Percentiles rank a stretch among this genome's conserved stretches.
These are phyloP conservation scores for Epithemia pelagica DNA, from an alignment of 108 stramenopile genomes.

Conservation along the genomic window DNA sequence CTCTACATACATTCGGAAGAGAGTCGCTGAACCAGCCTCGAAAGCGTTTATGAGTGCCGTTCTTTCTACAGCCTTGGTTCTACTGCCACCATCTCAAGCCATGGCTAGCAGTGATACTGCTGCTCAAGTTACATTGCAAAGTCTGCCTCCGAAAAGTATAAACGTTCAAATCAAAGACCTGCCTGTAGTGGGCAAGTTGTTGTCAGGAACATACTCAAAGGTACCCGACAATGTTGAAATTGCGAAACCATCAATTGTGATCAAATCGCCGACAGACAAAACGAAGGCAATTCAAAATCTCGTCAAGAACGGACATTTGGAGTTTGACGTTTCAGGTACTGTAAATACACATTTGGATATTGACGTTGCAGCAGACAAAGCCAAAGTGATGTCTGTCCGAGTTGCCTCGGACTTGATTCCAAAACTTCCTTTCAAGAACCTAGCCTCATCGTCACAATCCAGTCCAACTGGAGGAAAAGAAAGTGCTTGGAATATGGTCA, in stretches of 20 bases:
- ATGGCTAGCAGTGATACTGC: slow-evolving; percentile 23
- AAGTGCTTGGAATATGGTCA: slow-evolving; percentile 18
- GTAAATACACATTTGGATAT: slow-evolving; percentile 39
- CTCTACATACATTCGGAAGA: not conserved
- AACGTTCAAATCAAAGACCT: slow-evolving; percentile 32
- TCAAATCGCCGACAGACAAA: slow-evolving; percentile 36
- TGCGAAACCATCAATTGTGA: slow-evolving; percentile 19
- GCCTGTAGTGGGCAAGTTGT: slow-evolving; percentile 33
- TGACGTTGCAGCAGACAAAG: slow-evolving; percentile 32
- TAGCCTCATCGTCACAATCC: slow-evolving; percentile 9
- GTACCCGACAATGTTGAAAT: slow-evolving; percentile 11
- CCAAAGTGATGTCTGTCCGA: slow-evolving; percentile 27
- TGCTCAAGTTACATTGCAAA: slow-evolving; percentile 32
- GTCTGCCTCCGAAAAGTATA: slow-evolving; percentile 30
- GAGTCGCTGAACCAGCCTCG: not conserved
- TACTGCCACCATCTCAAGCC: slow-evolving; percentile 11
- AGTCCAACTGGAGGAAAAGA: slow-evolving; percentile 10
- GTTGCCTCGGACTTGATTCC: slow-evolving; percentile 38
- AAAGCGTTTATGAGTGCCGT: not conserved
- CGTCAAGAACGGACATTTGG: slow-evolving; percentile 30
- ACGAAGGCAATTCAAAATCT: slow-evolving; percentile 23
- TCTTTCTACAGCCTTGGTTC: not conserved
- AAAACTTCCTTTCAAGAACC: slow-evolving; percentile 34
- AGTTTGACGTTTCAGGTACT: slow-evolving; percentile 36
- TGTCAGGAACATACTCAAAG: slow-evolving; percentile 44